phyloP scores from a whole-genome alignment of 192 early-diverging fungal genomes.

The Neocallimastix lanati region DNA sequence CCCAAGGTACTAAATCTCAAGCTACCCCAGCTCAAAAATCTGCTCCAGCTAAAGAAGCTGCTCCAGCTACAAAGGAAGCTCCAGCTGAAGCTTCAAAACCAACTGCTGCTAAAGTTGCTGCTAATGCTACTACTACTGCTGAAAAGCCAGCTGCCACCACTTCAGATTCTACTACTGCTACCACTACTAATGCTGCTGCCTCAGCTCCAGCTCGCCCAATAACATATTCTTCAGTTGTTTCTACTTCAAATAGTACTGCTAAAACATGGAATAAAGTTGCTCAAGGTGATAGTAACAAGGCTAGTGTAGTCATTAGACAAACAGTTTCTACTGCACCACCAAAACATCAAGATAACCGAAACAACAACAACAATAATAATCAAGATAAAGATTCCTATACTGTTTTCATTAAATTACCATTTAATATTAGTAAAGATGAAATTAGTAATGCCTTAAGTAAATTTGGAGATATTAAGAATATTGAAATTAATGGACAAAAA shows the following conservation, averaged over 20 bases:
- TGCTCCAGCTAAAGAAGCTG: conserved; percentile 2
- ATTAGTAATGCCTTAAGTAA: neutral
- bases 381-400: neutral
- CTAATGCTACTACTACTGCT: neutral
- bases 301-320: neutral
- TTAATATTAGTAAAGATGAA: neutral
- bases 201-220: neutral
- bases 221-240: neutral
- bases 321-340: neutral
- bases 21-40: conserved; percentile 6
- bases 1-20: conserved; percentile 2
- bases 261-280: neutral
- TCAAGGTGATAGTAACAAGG: neutral
- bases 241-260: neutral
- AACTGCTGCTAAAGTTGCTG: conserved; percentile 4
- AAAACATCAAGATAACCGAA: neutral
- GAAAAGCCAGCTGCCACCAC: neutral
- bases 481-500: neutral
- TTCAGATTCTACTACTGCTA: conserved; percentile 5
- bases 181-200: neutral
- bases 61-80: too few species aligned
- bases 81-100: too few species aligned
- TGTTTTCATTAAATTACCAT: neutral
- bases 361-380: neutral
- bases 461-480: neutral